These are phyloP conservation scores for Psilocybe azurescens DNA, from an alignment of 768 basidiomycete genomes.

Conservation along the genomic window DNA sequence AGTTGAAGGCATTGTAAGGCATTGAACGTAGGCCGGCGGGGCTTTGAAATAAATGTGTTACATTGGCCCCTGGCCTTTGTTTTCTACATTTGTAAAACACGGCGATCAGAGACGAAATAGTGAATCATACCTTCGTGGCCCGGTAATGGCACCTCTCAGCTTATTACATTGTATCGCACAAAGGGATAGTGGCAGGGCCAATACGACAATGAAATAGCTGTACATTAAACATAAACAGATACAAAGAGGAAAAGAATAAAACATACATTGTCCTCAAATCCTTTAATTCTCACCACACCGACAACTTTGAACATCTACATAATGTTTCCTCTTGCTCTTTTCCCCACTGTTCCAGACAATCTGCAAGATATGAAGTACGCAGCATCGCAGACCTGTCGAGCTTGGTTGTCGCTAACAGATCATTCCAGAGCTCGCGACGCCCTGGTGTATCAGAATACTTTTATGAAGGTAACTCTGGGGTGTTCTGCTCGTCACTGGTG, in stretches of 20 bases:
- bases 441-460: constrained; percentile 30
- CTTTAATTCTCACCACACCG: background rate
- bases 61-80: background rate
- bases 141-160: background rate
- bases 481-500: background rate
- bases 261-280: background rate
- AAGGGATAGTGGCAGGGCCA: background rate
- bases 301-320: background rate
- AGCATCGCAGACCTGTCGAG: background rate
- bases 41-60: background rate
- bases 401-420: background rate
- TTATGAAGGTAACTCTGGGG: constrained; percentile 29
- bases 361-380: constrained; percentile 30
- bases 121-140: background rate
- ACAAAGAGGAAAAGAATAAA: background rate
- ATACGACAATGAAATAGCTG: background rate
- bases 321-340: constrained; percentile 28
- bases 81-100: background rate
- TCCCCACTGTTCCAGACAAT: constrained; percentile 28
- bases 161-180: background rate
- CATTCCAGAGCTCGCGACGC: constrained; percentile 17
- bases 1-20: background rate
- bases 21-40: background rate
- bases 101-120: background rate
- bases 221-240: background rate